Conservation (phyloP, 805 yeast genomes). For the Zygosaccharomyces bailii region DNA sequence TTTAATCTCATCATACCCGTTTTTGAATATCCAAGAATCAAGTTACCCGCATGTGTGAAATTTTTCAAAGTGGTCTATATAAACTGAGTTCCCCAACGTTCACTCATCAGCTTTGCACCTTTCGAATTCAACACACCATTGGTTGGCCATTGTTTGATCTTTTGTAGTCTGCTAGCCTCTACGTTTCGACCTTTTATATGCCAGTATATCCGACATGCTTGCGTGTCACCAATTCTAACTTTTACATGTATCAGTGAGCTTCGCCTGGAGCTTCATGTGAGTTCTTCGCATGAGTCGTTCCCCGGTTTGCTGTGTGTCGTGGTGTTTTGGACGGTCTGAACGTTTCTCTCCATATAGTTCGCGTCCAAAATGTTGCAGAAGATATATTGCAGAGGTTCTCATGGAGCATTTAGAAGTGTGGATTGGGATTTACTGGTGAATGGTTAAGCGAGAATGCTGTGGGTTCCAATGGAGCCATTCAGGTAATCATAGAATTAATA, state of each 20-base stretch:
- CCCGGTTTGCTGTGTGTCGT: slow-evolving; percentile 24
- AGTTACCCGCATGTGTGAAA: slow-evolving; percentile 6
- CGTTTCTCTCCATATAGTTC: slow-evolving; percentile 34
- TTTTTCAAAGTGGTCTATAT: neutral
- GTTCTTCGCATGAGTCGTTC: slow-evolving; percentile 22
- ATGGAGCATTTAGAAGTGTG: neutral
- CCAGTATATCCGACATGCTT: neutral
- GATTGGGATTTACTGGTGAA: slow-evolving; percentile 5
- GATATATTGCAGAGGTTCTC: neutral
- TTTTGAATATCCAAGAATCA: too few species aligned
- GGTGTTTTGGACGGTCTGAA: slow-evolving; percentile 19
- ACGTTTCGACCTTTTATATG: neutral
- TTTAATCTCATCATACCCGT: neutral
- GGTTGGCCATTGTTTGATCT: neutral
- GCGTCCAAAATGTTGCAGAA: slow-evolving; percentile 3
- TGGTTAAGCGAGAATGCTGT: slow-evolving; percentile 5
- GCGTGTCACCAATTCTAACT: neutral
- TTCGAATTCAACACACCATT: neutral
- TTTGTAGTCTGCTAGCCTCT: neutral
- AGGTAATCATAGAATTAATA: slow-evolving; percentile 29
- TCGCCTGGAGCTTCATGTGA: slow-evolving; percentile 17
- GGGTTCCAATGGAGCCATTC: neutral
- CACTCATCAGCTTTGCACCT: neutral
- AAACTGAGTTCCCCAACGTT: neutral
- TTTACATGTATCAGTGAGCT: neutral